These are phyloP conservation scores for Chloroidium sp. DNA, from an alignment of 163 green algal genomes.

Conservation along the genomic window DNA sequence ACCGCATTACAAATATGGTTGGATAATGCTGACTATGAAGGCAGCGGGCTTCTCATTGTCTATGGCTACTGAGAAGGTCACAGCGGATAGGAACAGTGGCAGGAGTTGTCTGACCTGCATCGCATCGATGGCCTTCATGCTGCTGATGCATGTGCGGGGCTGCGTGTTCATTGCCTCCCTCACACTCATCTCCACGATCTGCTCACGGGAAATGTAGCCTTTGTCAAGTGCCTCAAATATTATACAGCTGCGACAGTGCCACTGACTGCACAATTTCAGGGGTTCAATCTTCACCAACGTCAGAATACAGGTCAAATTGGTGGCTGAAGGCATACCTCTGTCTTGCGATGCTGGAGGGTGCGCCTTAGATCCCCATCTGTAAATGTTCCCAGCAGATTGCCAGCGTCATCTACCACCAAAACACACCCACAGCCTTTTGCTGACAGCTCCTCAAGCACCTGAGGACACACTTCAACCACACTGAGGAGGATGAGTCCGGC, in stretches of 20 bases:
- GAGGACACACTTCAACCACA: background rate
- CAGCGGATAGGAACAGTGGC: background rate
- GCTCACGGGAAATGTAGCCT: background rate
- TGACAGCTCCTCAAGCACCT: constrained; percentile 45
- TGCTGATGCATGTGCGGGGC: constrained; percentile 22
- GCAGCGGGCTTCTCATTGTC: too few species aligned
- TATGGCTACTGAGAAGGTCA: background rate
- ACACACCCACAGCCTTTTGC: constrained; percentile 45
- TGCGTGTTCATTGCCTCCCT: constrained; percentile 26
- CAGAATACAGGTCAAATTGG: too few species aligned
- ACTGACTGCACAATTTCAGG: too few species aligned
- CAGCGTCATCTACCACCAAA: constrained; percentile 26
- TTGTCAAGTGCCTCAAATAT: too few species aligned
- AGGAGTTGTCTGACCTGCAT: constrained; percentile 25
- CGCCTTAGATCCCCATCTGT: constrained; percentile 56
- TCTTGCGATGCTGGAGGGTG: constrained; percentile 21
- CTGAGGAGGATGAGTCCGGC: constrained; percentile 12
- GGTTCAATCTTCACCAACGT: too few species aligned
- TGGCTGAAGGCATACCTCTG: background rate
- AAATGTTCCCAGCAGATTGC: constrained; percentile 42
- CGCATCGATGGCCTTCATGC: constrained; percentile 40
- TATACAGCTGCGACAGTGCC: too few species aligned
- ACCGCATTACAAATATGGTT: too few species aligned
- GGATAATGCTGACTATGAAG: too few species aligned
- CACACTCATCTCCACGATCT: constrained; percentile 28